Evolutionary conservation across 2,329 filamentous ascomycete genomes (phyloP).

Genomic region (Endoconidiophora laricicola): DNA sequence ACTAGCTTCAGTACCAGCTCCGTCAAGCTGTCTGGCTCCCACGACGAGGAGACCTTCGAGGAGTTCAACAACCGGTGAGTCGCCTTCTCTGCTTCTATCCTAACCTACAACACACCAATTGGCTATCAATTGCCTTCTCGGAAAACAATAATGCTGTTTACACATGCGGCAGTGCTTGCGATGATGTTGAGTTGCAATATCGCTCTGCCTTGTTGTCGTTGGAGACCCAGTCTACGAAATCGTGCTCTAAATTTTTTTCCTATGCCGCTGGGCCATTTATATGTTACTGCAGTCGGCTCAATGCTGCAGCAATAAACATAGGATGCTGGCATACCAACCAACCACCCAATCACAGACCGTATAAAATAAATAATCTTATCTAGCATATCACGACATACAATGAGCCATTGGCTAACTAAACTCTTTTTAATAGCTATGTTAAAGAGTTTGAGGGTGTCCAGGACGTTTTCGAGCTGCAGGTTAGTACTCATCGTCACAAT

Average conservation of each 20-base stretch:
- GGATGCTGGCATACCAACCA: background rate
- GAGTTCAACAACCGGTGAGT: constrained; percentile 86
- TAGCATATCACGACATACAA: background rate
- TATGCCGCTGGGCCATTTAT: background rate
- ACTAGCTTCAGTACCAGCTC: constrained; percentile 42
- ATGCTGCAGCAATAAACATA: background rate
- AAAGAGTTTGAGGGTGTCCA: constrained; percentile 93
- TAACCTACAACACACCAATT: background rate
- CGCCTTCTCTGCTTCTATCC: background rate
- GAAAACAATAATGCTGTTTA: background rate
- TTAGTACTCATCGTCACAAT: constrained; percentile 28
- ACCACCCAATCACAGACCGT: constrained; percentile 1
- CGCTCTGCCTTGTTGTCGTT: background rate
- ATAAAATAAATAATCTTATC: constrained; percentile 1
- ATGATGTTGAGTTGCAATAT: background rate
- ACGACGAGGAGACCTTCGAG: constrained; percentile 95
- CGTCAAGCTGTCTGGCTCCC: constrained; percentile 37
- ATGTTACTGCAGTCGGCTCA: background rate
- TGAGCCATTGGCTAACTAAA: constrained; percentile 5
- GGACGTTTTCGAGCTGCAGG: constrained; percentile 99
- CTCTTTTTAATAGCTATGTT: constrained; percentile 57
- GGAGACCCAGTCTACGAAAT: background rate
- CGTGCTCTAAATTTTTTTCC: constrained; percentile 3
- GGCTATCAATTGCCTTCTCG: background rate
- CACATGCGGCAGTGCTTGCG: background rate